Base-by-base conservation (phyloP, 139 green algal genomes). In the Micractinium conductrix region DNA sequence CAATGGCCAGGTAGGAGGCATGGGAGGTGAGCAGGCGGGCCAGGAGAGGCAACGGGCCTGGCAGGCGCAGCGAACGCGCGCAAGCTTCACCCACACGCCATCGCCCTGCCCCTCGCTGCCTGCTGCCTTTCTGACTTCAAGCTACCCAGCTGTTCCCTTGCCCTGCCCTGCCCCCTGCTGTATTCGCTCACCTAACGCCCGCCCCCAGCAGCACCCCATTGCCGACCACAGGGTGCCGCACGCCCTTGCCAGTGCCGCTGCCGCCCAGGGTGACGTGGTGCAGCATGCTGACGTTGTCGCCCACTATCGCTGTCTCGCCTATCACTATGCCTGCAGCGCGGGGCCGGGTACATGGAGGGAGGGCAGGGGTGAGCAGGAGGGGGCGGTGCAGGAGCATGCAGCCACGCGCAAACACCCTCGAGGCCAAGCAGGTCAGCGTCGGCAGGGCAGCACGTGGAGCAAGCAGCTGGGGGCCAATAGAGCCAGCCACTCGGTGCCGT, bases 201-300 rank as follows among this genome's bases (percentile, higher is more conserved):
- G 96, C 96, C 1, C 96, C 96, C 33, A 98, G 87, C 74, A 98
- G 89, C 73, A 97, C 96, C 16, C 96, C 96, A 76, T 97, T 89
- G 4, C 93, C 94, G 28, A 98, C 90, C n/a, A 80, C 93, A 0
- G 95, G 94, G 84, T 95, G 92, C 0, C 92, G 91, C 42, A 80
- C 48, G 35, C 95, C 95, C 24, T 87, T 94, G 70, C 92, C 92
- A 4, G 91, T 97, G 70, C 95, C 95, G 79, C 88, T 98, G 33
- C 83, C 97, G 26, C 97, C 97, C 6, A 99, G 86, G 10, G 96
- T 99, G 22, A 99, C 96, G 79, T 96, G 93, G 86, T 99, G 97
- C 75, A 99, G 91, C 91, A 99, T 95, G 4, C 94, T 98, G 28
- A 98, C 95, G 87, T 98, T 96, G 82, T 99, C 95, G 5, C 95